Evolutionary conservation across 495 filamentous ascomycete species (phyloP), one percentile per base, ranked within the genome.

Genomic region (Pyrenula aspistea): DNA sequence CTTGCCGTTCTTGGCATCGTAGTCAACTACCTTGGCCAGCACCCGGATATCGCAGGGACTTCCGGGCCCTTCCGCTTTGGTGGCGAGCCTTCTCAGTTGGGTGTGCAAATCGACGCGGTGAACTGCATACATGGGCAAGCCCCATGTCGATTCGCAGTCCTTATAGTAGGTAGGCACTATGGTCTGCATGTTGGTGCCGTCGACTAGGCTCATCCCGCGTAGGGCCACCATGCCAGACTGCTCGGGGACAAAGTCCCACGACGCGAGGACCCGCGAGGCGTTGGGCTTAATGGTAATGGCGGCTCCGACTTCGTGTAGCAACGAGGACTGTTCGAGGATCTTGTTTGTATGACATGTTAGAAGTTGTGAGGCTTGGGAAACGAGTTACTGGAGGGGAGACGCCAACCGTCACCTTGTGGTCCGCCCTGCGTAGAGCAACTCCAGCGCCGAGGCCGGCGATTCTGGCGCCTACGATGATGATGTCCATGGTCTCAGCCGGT

Each of bases 21-120:
- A 77, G n/a, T 73, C 62, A 3, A 73, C 68, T 1, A 83, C 78
- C 2, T 61, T 67, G 62, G 75, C 72, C n/a, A n/a, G n/a, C n/a
- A n/a, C n/a, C n/a, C n/a, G n/a, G n/a, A n/a, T n/a, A n/a, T n/a
- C n/a, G n/a, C n/a, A n/a, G n/a, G n/a, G n/a, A n/a, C n/a, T n/a
- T n/a, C n/a, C n/a, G n/a, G n/a, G n/a, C n/a, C n/a, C n/a, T n/a
- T n/a, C n/a, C n/a, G n/a, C n/a, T n/a, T n/a, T n/a, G n/a, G n/a
- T n/a, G n/a, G n/a, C n/a, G n/a, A n/a, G n/a, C n/a, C n/a, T n/a
- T n/a, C n/a, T n/a, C n/a, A n/a, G n/a, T n/a, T n/a, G n/a, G n/a
- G n/a, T n/a, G n/a, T n/a, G n/a, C n/a, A n/a, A n/a, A n/a, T n/a
- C n/a, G n/a, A n/a, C n/a, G n/a, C n/a, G n/a, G n/a, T n/a, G n/a